These are phyloP conservation scores for Claviceps pazoutovae DNA, from an alignment of 2,329 filamentous ascomycete genomes.

Conservation along the genomic window DNA sequence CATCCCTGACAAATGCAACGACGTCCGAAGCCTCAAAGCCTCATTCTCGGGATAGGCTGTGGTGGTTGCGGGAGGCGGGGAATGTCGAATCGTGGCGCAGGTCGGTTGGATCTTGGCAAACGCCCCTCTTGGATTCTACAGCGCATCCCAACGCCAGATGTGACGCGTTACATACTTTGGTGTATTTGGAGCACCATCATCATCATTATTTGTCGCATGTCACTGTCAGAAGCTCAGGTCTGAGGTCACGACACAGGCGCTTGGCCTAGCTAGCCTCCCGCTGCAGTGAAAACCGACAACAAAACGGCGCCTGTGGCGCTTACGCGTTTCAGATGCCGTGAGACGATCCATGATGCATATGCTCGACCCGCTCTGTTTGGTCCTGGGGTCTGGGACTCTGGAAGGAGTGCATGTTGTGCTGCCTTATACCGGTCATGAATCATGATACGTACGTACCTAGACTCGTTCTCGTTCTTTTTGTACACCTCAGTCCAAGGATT, in stretches of 20 bases:
- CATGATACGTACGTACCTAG: too few species aligned
- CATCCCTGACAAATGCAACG: neutral
- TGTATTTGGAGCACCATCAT: neutral
- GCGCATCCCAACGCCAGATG: neutral
- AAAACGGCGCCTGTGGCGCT: neutral
- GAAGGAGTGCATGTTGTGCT: too few species aligned
- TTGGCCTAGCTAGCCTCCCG: too few species aligned
- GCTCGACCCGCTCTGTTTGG: too few species aligned
- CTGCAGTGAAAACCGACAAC: neutral
- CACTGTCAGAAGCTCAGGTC: neutral
- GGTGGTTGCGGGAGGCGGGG: neutral
- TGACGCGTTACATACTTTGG: neutral
- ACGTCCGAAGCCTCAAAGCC: neutral
- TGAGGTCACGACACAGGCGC: neutral
- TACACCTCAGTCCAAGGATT: too few species aligned
- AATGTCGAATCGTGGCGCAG: conserved; percentile 2
- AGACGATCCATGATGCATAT: neutral
- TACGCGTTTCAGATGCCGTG: neutral
- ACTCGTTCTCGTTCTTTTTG: too few species aligned
- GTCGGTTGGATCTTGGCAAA: conserved; percentile 3
- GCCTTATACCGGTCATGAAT: too few species aligned
- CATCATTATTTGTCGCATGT: neutral
- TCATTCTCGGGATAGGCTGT: too few species aligned
- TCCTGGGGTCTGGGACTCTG: too few species aligned
- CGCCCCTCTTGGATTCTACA: neutral